Percentiles rank a stretch among this genome's conserved stretches.
phyloP scores from a whole-genome alignment of 352 stramenopile species.

The Globisporangium barbulae region DNA sequence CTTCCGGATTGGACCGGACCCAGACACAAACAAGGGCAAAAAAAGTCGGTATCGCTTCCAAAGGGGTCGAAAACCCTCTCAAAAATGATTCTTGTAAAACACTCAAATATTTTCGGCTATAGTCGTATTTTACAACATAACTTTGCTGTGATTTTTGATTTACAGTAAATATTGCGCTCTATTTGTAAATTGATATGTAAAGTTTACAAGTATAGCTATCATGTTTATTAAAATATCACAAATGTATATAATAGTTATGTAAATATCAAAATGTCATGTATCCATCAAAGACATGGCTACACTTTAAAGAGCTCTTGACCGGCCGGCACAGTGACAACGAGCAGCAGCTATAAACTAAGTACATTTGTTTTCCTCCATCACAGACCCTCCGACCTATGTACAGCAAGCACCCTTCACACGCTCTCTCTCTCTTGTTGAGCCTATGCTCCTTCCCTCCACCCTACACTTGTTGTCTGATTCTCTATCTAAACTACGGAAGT shows the following conservation, averaged over 20 bases:
- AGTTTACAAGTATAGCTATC: neutral
- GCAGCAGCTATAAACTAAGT: neutral
- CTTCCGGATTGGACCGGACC: constrained; percentile 8
- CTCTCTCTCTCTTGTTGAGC: neutral
- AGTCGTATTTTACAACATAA: neutral
- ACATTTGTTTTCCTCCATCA: neutral
- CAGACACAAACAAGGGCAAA: neutral
- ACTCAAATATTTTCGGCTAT: neutral
- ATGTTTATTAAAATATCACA: neutral
- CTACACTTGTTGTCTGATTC: neutral
- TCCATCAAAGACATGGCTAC: too few species aligned
- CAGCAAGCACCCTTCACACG: neutral
- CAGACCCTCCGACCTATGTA: neutral
- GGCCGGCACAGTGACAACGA: neutral
- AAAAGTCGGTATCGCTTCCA: neutral
- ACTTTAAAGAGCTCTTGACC: neutral
- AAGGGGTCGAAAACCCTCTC: neutral
- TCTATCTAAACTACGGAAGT: constrained; percentile 3
- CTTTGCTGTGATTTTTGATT: too few species aligned
- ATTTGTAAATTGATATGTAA: neutral
- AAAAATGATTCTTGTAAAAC: neutral
- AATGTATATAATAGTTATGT: neutral
- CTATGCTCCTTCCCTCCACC: neutral
- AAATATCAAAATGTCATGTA: neutral
- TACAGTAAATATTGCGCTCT: neutral